Conservation (phyloP, 139 green algal genomes). For the Edaphochlamys debaryana region DNA sequence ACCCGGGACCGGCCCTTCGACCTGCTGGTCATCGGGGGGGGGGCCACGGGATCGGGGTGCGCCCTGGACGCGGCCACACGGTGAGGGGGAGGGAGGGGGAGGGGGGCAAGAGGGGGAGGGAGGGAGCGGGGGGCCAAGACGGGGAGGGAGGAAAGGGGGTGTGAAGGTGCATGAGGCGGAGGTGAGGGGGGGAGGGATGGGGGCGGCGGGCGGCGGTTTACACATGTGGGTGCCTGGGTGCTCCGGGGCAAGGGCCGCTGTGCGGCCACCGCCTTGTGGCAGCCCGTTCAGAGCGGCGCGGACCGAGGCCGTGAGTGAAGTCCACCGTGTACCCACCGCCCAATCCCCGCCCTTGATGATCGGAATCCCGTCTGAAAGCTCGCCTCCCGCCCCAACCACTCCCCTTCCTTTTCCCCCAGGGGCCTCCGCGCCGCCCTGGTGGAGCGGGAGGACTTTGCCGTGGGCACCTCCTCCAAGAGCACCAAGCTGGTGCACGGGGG, state of each 20-base stretch:
- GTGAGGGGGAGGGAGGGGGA: slow-evolving; percentile 46
- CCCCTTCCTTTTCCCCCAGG: no score
- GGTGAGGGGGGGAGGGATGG: neutral
- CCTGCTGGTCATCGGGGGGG: slow-evolving; percentile 93
- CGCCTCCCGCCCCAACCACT: no score
- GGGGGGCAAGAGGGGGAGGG: neutral
- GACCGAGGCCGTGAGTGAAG: no score
- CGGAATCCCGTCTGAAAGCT: no score
- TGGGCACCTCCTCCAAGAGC: slow-evolving; percentile 90
- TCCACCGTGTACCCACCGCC: no score
- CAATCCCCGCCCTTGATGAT: no score
- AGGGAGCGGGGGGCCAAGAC: neutral
- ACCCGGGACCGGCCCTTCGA: slow-evolving; percentile 73
- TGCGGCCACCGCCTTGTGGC: no score
- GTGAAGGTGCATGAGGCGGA: neutral
- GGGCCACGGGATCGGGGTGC: slow-evolving; percentile 93
- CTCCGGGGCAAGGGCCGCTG: no score
- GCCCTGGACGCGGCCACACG: slow-evolving; percentile 92
- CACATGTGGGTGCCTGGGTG: no score
- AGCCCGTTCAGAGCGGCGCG: no score
- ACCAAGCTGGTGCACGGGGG: slow-evolving; percentile 98
- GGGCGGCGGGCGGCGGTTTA: no score
- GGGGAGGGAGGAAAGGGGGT: no score
- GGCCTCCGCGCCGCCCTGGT: slow-evolving; percentile 86
- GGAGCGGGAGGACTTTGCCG: slow-evolving; percentile 95